Evolutionary conservation across 306 rosid genomes (phyloP).

Genomic region (Quercus rubra): DNA sequence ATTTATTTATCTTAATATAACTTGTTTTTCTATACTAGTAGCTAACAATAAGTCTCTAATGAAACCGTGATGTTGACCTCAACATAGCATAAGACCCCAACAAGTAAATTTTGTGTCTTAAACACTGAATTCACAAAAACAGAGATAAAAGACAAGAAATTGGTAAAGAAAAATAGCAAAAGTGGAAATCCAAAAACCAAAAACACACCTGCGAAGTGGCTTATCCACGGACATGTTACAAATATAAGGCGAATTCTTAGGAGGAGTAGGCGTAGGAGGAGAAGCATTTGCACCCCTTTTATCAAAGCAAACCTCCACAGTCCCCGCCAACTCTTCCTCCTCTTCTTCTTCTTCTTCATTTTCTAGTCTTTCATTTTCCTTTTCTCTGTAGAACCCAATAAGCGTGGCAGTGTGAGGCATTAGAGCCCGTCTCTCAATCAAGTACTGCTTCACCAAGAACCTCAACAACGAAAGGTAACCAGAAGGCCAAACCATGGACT

Average conservation of each 20-base stretch:
- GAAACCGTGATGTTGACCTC: neutral
- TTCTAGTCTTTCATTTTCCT: neutral
- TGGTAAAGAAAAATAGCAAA: neutral
- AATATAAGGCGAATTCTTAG: conserved; percentile 70
- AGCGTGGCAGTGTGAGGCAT: conserved; percentile 82
- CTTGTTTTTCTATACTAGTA: neutral
- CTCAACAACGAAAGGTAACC: conserved; percentile 53
- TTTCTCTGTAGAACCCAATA: conserved; percentile 59
- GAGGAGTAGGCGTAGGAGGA: conserved; percentile 79
- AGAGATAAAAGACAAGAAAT: neutral
- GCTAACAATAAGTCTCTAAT: neutral
- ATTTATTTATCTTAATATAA: neutral
- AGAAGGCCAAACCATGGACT: conserved; percentile 60
- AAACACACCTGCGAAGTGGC: conserved; percentile 62
- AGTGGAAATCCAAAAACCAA: neutral
- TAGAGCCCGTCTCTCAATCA: conserved; percentile 51
- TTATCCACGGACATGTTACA: conserved; percentile 65
- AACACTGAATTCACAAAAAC: neutral
- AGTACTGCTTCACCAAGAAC: conserved; percentile 70
- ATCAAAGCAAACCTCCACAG: conserved; percentile 84
- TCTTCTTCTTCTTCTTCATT: conserved; percentile 19
- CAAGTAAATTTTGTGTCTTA: neutral
- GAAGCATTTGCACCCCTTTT: conserved; percentile 61
- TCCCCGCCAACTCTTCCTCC: conserved; percentile 58
- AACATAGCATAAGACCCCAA: neutral